These are phyloP conservation scores for Phycomyces blakesleeanus DNA, from an alignment of 192 early-diverging fungal species.

Conservation along the genomic window DNA sequence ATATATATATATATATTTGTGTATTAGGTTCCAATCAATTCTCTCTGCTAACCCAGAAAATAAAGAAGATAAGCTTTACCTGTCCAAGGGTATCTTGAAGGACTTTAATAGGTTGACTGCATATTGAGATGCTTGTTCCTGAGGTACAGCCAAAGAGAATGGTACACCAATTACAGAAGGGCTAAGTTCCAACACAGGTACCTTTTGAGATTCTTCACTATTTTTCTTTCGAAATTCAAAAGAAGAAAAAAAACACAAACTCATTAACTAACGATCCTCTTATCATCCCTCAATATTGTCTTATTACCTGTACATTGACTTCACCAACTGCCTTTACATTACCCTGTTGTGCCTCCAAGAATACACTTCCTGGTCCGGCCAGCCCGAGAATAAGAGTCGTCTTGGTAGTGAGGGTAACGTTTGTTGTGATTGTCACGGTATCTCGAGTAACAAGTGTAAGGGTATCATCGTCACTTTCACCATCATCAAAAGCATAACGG, in stretches of 20 bases:
- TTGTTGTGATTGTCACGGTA: background rate
- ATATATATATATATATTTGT: too few relatives aligned
- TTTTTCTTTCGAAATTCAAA: too few relatives aligned
- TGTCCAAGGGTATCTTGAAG: too few relatives aligned
- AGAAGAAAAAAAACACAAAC: too few relatives aligned
- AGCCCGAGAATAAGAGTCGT: conserved; percentile 15
- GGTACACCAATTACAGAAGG: background rate
- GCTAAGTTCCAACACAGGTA: background rate
- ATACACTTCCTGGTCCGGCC: conserved; percentile 20
- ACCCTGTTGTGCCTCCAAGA: background rate
- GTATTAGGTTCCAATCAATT: too few relatives aligned
- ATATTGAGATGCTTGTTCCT: background rate
- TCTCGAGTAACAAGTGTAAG: background rate
- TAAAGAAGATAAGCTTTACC: too few relatives aligned
- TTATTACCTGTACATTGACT: background rate
- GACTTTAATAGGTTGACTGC: background rate
- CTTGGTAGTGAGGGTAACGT: background rate
- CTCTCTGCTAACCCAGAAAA: too few relatives aligned
- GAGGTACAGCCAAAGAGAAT: background rate
- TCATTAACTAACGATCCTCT: too few relatives aligned
- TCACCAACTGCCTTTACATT: background rate
- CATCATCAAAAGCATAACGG: conserved; percentile 27
- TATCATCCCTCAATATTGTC: too few relatives aligned
- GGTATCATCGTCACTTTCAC: conserved; percentile 17
- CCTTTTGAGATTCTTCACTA: background rate